Evolutionary conservation across 2,329 filamentous ascomycete genomes (phyloP), one percentile per base, ranked within the genome.

Genomic region (Cercospora zeae-maydis): DNA sequence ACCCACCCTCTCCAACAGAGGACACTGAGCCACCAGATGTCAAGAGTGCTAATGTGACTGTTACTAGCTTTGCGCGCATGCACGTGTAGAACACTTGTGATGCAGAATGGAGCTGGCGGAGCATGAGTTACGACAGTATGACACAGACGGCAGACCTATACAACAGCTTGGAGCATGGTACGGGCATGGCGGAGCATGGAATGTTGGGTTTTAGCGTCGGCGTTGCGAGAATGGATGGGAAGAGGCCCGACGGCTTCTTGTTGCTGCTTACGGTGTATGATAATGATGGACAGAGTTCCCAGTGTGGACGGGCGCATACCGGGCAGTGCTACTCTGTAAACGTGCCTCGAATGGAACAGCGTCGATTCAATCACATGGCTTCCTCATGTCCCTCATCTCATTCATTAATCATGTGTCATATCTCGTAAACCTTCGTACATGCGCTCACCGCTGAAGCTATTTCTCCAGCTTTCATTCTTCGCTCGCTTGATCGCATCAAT

Each of bases 61-160:
- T 70, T 63, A 72, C 66, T 69, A 75, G 73, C 73, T 73, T 75
- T 72, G 69, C 71, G 69, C 69, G 69, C 69, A 69, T 74, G 70
- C 72, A 74, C 73, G 72, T 74, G 68, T 75, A 75, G 73, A 61
- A 74, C 70, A 69, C 71, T 69, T 63, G 69, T 68, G 63, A 64
- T 67, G 68, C 71, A 64, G 30, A 67, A 69, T 64, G 66, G 67
- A 68, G 72, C 69, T 67, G 69, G 68, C 66, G 62, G 68, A 70
- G 71, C 70, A 74, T 74, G 64, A 67, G 64, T 71, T 70, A 72
- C 61, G 67, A 67, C 37, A 53, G 62, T 65, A 72, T 70, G 67
- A 64, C 62, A 63, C 65, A 58, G 33, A 64, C 56, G 52, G 56
- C 51, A 68, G 59, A 56, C 53, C 57, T 65, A 65, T 49, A 33